Percentiles rank a stretch among this genome's conserved stretches.
Conservation (phyloP, 495 filamentous ascomycete genomes). For the Penicillium ochrochloron region DNA sequence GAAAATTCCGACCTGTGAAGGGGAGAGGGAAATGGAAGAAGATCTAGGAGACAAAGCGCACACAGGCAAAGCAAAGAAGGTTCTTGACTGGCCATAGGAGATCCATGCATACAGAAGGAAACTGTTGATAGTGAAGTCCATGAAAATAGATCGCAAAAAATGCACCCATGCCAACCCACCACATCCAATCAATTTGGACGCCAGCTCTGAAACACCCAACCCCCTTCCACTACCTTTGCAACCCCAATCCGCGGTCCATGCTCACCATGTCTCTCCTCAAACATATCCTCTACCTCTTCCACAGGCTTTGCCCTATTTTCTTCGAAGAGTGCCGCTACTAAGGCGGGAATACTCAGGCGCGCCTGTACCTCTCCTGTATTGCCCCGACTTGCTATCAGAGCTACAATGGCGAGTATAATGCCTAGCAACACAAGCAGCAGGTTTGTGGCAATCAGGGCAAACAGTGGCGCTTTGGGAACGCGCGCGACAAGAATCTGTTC, state of each 20-base stretch:
- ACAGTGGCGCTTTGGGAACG: slow-evolving; percentile 3
- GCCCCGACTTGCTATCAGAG: neutral
- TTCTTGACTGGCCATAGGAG: too few species aligned
- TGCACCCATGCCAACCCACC: neutral
- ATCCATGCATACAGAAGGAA: too few species aligned
- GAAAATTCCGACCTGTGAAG: too few species aligned
- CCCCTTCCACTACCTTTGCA: neutral
- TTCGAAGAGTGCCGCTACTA: slow-evolving; percentile 2
- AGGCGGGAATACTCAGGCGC: slow-evolving; percentile 2
- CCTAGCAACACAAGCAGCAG: slow-evolving; percentile 4
- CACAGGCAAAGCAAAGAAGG: too few species aligned
- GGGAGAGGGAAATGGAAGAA: too few species aligned
- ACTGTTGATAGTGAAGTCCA: too few species aligned
- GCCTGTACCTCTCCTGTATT: slow-evolving; percentile 3
- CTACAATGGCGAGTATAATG: slow-evolving; percentile 4
- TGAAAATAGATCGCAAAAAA: neutral
- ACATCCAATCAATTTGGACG: slow-evolving; percentile 2
- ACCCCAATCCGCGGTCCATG: neutral
- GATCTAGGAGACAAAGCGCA: too few species aligned
- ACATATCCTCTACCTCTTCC: slow-evolving; percentile 2
- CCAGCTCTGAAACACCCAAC: slow-evolving; percentile 4
- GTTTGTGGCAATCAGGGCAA: neutral
- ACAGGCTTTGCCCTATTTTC: neutral
- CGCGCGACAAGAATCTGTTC: slow-evolving; percentile 4
- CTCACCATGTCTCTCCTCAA: slow-evolving; percentile 1